Evolutionary conservation across 2,329 filamentous ascomycete genomes (phyloP).

Genomic region (Aspergillus neotritici): DNA sequence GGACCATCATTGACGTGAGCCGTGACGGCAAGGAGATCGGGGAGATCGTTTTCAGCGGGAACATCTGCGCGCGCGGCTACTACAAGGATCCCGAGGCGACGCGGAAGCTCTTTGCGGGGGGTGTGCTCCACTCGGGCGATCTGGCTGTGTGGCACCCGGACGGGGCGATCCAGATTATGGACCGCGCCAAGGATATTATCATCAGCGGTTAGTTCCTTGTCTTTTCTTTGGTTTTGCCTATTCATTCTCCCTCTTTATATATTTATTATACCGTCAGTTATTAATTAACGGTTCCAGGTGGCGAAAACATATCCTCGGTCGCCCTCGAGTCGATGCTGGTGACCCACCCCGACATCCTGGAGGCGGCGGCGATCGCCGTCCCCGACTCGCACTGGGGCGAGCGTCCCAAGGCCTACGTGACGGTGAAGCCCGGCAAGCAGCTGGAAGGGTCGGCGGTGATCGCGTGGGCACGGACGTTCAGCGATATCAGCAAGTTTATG

Average conservation of each 20-base stretch:
- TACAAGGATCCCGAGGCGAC: slow-evolving; percentile 87
- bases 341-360: slow-evolving; percentile 80
- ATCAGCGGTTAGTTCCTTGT: slow-evolving; percentile 64
- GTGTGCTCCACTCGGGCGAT: slow-evolving; percentile 83
- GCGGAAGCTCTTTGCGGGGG: slow-evolving; percentile 77
- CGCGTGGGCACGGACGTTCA: slow-evolving; percentile 75
- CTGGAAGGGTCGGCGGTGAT: slow-evolving; percentile 67
- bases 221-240: neutral
- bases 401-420: slow-evolving; percentile 89
- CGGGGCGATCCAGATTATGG: slow-evolving; percentile 83
- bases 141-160: slow-evolving; percentile 90
- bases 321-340: slow-evolving; percentile 86
- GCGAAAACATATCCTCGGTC: slow-evolving; percentile 94
- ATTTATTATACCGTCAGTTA: neutral
- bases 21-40: slow-evolving; percentile 70
- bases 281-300: slow-evolving; percentile 50
- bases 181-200: slow-evolving; percentile 95
- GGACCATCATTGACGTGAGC: slow-evolving; percentile 60
- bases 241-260: neutral
- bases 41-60: slow-evolving; percentile 81
- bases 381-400: slow-evolving; percentile 91
- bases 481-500: slow-evolving; percentile 87
- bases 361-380: slow-evolving; percentile 85
- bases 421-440: slow-evolving; percentile 62
- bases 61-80: slow-evolving; percentile 88